Evolutionary conservation across 169 alveolate species (phyloP).

Genomic region (Plasmodium gaboni): DNA sequence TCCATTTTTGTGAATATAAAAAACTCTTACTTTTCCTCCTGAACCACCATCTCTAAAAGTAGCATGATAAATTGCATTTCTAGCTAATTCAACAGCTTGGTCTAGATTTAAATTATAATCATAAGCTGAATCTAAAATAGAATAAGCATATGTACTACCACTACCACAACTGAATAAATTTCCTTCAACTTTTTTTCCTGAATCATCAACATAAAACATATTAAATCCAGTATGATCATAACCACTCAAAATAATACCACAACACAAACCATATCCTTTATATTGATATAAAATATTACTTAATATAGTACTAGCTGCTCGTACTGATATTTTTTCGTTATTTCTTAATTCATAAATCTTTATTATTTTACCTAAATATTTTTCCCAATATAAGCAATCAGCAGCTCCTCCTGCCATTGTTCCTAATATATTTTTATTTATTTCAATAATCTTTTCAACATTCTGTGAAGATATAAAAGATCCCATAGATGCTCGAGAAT

Average conservation of each 20-base stretch:
- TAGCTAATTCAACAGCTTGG: constrained; percentile 98
- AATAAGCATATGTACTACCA: constrained; percentile 99
- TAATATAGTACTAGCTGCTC: constrained; percentile 98
- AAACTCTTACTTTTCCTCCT: constrained; percentile 98
- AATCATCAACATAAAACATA: constrained; percentile 94
- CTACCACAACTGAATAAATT: constrained; percentile 96
- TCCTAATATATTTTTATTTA: constrained; percentile 96
- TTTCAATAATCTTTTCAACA: constrained; percentile 97
- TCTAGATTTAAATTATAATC: constrained; percentile 94
- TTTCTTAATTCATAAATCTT: constrained; percentile 92
- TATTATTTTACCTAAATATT: constrained; percentile 94
- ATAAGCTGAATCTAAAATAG: constrained; percentile 96
- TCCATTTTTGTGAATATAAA: constrained; percentile 95
- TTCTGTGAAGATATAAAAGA: constrained; percentile 96
- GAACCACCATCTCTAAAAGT: constrained; percentile 99
- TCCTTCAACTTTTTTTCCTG: constrained; percentile 95
- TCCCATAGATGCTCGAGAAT: constrained; percentile 99
- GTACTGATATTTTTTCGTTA: constrained; percentile 96
- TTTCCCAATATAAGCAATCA: constrained; percentile 99
- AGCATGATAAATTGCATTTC: constrained; percentile 98
- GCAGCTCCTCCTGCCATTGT: constrained; percentile 99
- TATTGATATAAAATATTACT: constrained; percentile 95
- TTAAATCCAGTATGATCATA: constrained; percentile 92
- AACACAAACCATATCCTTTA: constrained; percentile 98
- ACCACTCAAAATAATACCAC: constrained; percentile 97